Evolutionary conservation across 495 filamentous ascomycete genomes (phyloP).

Genomic region (Achaetomiella virescens): DNA sequence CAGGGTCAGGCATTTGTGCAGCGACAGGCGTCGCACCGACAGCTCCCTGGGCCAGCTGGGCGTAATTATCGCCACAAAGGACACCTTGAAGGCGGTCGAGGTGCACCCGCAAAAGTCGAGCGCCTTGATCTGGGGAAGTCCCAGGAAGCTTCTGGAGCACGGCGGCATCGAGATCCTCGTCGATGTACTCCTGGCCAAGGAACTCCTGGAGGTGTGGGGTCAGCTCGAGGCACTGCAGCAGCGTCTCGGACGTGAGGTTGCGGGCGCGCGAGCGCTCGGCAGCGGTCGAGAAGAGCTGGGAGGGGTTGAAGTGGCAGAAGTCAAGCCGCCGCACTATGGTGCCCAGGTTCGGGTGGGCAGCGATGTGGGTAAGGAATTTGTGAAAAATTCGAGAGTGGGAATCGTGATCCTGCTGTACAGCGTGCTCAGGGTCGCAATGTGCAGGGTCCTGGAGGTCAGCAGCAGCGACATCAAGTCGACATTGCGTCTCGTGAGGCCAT

Average conservation of each 20-base stretch:
- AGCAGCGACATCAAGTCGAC: conserved; percentile 74
- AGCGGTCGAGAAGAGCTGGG: conserved; percentile 71
- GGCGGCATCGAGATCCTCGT: conserved; percentile 64
- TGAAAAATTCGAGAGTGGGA: conserved; percentile 78
- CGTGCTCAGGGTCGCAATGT: conserved; percentile 68
- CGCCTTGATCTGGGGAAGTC: conserved; percentile 60
- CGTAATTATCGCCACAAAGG: conserved; percentile 38
- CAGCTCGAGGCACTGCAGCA: conserved; percentile 68
- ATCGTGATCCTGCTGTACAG: conserved; percentile 81
- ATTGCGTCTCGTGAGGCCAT: conserved; percentile 72
- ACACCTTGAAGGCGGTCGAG: conserved; percentile 59
- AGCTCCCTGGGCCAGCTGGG: conserved; percentile 45
- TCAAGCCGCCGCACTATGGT: conserved; percentile 76
- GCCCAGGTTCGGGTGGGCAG: conserved; percentile 62
- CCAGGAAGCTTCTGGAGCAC: conserved; percentile 70
- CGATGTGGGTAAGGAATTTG: conserved; percentile 74
- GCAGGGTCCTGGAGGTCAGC: conserved; percentile 67
- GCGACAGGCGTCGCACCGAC: conserved; percentile 60
- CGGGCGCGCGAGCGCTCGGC: conserved; percentile 74
- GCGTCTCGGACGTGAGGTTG: conserved; percentile 71
- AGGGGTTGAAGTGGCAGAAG: conserved; percentile 84
- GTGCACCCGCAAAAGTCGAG: conserved; percentile 78
- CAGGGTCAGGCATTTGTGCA: conserved; percentile 78
- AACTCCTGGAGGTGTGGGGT: conserved; percentile 76
- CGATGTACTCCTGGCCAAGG: conserved; percentile 74